These are phyloP conservation scores for Fusarium tuaranense DNA, from an alignment of 2,329 filamentous ascomycete genomes.

Conservation along the genomic window DNA sequence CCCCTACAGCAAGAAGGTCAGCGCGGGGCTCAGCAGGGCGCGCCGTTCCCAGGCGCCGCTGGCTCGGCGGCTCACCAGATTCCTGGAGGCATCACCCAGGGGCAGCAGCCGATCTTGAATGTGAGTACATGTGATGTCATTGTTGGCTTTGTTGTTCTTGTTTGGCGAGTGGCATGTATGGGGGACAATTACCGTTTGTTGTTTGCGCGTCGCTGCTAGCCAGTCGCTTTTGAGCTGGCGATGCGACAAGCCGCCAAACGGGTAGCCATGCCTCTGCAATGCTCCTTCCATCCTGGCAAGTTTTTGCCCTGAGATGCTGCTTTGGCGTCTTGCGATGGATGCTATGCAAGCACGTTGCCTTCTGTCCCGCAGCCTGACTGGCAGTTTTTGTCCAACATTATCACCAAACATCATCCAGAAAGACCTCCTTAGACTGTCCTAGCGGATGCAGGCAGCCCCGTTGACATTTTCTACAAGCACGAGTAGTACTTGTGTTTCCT, in stretches of 20 bases:
- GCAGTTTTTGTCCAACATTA: constrained; percentile 7
- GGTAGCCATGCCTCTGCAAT: constrained; percentile 26
- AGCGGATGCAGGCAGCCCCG: constrained; percentile 30
- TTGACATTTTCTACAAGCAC: constrained; percentile 37
- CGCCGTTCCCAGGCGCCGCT: constrained; percentile 62
- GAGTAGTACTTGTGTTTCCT: constrained; percentile 36
- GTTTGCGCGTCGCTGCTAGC: constrained; percentile 27
- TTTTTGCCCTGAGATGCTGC: background rate
- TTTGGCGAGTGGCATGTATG: background rate
- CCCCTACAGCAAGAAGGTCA: constrained; percentile 74
- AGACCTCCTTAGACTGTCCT: constrained; percentile 14
- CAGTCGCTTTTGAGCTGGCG: constrained; percentile 27
- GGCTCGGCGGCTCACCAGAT: constrained; percentile 53
- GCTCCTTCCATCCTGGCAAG: background rate
- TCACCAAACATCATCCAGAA: constrained; percentile 18
- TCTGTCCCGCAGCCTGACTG: background rate
- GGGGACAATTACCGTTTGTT: background rate
- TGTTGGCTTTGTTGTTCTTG: constrained; percentile 11
- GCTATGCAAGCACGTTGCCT: constrained; percentile 2
- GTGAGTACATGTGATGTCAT: constrained; percentile 53
- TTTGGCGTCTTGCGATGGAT: background rate
- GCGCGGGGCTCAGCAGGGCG: constrained; percentile 58
- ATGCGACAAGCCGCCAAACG: constrained; percentile 19
- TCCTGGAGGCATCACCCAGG: constrained; percentile 54
- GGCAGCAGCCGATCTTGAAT: constrained; percentile 62